Evolutionary conservation across 495 filamentous ascomycete genomes (phyloP), one percentile per base, ranked within the genome.

Genomic region (Neurospora sp.): DNA sequence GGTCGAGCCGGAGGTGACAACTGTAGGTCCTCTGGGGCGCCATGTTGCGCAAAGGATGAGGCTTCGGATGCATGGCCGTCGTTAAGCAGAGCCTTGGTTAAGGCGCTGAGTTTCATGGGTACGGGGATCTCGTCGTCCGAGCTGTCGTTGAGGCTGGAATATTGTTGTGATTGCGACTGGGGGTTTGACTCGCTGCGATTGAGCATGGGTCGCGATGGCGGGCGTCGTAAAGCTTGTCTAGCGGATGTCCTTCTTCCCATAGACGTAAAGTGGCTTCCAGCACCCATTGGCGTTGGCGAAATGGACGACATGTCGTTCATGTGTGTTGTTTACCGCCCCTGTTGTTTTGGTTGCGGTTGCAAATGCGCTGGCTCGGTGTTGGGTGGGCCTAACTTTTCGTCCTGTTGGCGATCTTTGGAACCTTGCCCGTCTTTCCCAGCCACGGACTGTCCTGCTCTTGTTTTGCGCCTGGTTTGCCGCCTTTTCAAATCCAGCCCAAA

Each of bases 21-120:
- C 74, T 89, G 77, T 86, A 88, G 77, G 86, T 87, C 69, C 88
- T 82, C 69, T 85, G 18, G 83, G 75, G 49, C 81, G 73, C 72
- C 87, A 10, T 70, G 73, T 39, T 39, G 76, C 35, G 20, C 70
- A 35, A 40, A 40, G 10, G 75, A 74, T 8, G 70, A 69, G 6
- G 70, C 74, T 11, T 75, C 72, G 0, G 78, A 76, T 31, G 39
- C 74, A 38, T 87, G 87, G 70, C 89, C 88, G 76, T 91, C 90
- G 72, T 91, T 89, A 8, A 95, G 83, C 14, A 95, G 83, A 31
- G 91, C 92, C 77, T 93, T 93, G 10, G 92, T 93, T 42, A 92
- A 87, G 41, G 92, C 92, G 77, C 92, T 94, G 77, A 93, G 90
- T 80, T 92, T 93, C 81, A 93, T 92, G 74, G 91, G 91, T 35